These are phyloP conservation scores for Rutidosis leptorrhynchoides DNA, from an alignment of 129 eudicot species.

Conservation along the genomic window DNA sequence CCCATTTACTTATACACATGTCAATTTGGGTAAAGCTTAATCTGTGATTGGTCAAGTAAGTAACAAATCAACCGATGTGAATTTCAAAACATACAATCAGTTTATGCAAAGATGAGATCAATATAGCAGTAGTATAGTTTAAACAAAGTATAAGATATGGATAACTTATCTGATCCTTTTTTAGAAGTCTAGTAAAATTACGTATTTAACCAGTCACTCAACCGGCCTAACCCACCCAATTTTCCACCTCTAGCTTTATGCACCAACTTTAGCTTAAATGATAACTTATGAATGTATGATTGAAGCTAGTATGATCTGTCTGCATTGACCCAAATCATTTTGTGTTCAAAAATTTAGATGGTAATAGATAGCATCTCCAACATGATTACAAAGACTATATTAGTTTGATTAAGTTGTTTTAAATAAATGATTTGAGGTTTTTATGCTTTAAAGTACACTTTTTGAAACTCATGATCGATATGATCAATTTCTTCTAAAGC, in stretches of 20 bases:
- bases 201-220: neutral
- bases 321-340: neutral
- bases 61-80: neutral
- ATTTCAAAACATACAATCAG: neutral
- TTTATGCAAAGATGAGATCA: neutral
- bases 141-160: neutral
- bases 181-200: neutral
- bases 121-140: neutral
- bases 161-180: neutral
- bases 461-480: neutral
- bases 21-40: neutral
- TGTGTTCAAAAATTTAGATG: neutral
- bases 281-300: neutral
- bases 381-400: neutral
- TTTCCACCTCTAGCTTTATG: neutral
- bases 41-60: neutral
- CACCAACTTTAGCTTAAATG: neutral
- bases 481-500: neutral
- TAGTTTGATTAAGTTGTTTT: neutral
- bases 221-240: neutral
- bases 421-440: neutral
- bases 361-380: neutral
- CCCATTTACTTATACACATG: neutral
- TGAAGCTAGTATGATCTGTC: neutral
- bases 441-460: neutral